Base-by-base conservation (phyloP, 495 filamentous ascomycete species). In the Aspergillus affinis region DNA sequence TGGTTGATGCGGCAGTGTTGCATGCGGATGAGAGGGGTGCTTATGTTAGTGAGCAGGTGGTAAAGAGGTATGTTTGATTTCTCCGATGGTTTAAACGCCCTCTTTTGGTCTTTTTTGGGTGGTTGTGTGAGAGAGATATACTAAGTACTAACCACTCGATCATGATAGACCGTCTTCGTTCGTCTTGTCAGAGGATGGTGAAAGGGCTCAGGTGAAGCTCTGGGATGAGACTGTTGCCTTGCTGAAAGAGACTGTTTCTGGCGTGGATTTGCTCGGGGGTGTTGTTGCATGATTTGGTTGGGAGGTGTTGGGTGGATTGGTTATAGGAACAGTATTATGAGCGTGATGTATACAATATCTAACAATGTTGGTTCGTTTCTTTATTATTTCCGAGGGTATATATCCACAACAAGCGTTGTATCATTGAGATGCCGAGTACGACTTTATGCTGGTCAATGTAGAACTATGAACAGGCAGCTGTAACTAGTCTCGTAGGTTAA, bases 41-140 rank as follows among this genome's bases (percentile, higher is more conserved):
- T 41, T 58, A 58, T 51, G 6, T 58, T 8, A 58, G 55, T 51
- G 55, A 58, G 47, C 55, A 58, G 55, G 15, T 10, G 1, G 55
- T 58, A 19, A 58, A 50, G 19, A 20, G 51, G 55, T 58, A 18
- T 51, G 47, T 57, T 32, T 27, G n/a, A n/a, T n/a, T n/a, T n/a
- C n/a, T n/a, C n/a, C 50, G 1, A 13, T 44, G 18, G 6, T 36
- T 9, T 12, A 2, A 4, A 6, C 10, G 6, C 32, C 12, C 23
- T n/a, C 29, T 13, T 9, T 17, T 36, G n/a, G 7, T 41, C 7
- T 21, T n/a, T n/a, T n/a, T n/a, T n/a, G n/a, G n/a, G n/a, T n/a
- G n/a, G 47, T 36, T 48, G 29, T 30, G 4, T 4, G 9, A 29
- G 0, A 9, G 15, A 2, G 19, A 48, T 47, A 20, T 59, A 15